Base-by-base conservation (phyloP, 345 rosid species). In the Hirschfeldia incana region DNA sequence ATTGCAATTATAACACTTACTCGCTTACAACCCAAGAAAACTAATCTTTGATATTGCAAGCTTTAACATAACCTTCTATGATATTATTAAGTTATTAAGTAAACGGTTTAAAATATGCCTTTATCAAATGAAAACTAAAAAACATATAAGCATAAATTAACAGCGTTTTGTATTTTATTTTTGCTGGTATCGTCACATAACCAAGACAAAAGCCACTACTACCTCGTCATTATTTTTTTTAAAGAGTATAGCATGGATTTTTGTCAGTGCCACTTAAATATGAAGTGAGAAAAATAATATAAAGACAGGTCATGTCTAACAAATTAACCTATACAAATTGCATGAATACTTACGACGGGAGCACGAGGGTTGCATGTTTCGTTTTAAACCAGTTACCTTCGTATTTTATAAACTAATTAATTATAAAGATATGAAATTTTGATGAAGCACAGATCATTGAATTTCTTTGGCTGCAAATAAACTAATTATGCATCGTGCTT, bases 1-100 rank as follows among this genome's bases (percentile, higher is more conserved):
- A n/a, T 75, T 57, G 69, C 30, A 39, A 58, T 74, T 70, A 57
- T 61, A 75, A 32, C 30, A 79, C 73, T 55, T 57, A 39, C 34
- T 74, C 37, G 79, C 83, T 80, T 75, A 55, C 79, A 80, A 69
- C 67, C 55, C 76, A 80, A 80, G 83, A 30, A 75, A 80, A 30
- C 68, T 59, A 42, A 32, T 66, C 61, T 42, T 55, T 0, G 65
- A 29, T 28, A 13, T 26, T 64, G 1, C 76, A 64, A 64, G 7
- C 51, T 16, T 65, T 27, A 15, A 3, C 70, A 77, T 70, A 55
- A 62, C 44, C 70, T 49, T 34, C 10, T 34, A 8, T 64, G 34
- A 17, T 17, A 63, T 46, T 15, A 32, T 61, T 1, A 49, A 21
- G 36, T 57, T 16, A 60, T 28, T 13, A 30, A 8, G 4, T 30